A percentile compares a stretch with the other conserved stretches of the same genome.
phyloP scores from a whole-genome alignment of 129 eudicot genomes.

The sunflower (Helianthus annuus) region HanXRQr2.0-SUNRISE NC_035441.2:170709855-170710354 shows the following conservation, averaged over 20 bases:
- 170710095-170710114: too few species aligned
- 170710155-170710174: too few species aligned
- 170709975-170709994: slow-evolving; percentile 12
- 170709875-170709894: slow-evolving; percentile 21
- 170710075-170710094: too few species aligned
- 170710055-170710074: slow-evolving; percentile 42
- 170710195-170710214: neutral
- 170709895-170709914: slow-evolving; percentile 23
- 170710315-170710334: too few species aligned
- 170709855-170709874: too few species aligned
- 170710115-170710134: too few species aligned
- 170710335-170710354: too few species aligned
- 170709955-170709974: slow-evolving; percentile 24
- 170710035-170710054: slow-evolving; percentile 37
- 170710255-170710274: neutral
- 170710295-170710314: too few species aligned
- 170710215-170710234: slow-evolving; percentile 1
- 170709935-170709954: slow-evolving; percentile 25
- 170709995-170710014: slow-evolving; percentile 25
- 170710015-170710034: slow-evolving; percentile 25
- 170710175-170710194: neutral
- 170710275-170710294: too few species aligned
- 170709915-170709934: slow-evolving; percentile 22
- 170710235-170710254: neutral
- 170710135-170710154: too few species aligned